Conservation (phyloP, 495 filamentous ascomycete genomes). For the Clavariopsis aquatica region DNA sequence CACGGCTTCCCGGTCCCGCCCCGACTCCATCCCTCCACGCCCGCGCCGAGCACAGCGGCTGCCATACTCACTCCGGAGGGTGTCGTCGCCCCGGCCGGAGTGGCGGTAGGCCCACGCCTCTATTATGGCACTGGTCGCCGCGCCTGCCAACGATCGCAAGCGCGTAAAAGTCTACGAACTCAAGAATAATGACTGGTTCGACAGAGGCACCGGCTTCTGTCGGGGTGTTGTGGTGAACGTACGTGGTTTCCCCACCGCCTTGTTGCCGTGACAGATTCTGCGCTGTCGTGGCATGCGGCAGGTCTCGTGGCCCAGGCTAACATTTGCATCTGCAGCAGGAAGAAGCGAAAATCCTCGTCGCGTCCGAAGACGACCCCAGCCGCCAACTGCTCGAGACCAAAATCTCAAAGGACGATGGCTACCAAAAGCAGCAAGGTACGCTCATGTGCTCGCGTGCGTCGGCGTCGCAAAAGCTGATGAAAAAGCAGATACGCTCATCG, state of each 20-base stretch:
- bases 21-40: neutral
- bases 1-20: neutral
- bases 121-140: conserved; percentile 82
- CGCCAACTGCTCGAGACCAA: conserved; percentile 83
- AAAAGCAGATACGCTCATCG: conserved; percentile 83
- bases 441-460: conserved; percentile 23
- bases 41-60: conserved; percentile 20
- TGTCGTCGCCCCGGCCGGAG: conserved; percentile 39
- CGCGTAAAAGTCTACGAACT: conserved; percentile 99
- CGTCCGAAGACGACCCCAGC: conserved; percentile 87
- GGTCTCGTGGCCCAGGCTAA: conserved; percentile 26
- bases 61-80: conserved; percentile 37
- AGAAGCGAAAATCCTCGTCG: conserved; percentile 84
- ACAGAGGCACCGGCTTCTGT: conserved; percentile 95
- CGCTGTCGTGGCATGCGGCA: conserved; percentile 17
- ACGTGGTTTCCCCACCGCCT: conserved; percentile 47
- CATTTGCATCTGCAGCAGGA: conserved; percentile 51
- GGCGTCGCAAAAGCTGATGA: conserved; percentile 2
- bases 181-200: conserved; percentile 98
- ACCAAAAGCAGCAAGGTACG: conserved; percentile 97
- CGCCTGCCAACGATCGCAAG: conserved; percentile 82
- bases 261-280: conserved; percentile 3
- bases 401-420: conserved; percentile 91
- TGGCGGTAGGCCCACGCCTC: conserved; percentile 35
- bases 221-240: conserved; percentile 75